A percentile compares a stretch with the other conserved stretches of the same genome.
Evolutionary conservation across 331 rosid species (phyloP).

Genomic region (Stylosanthes scabra): DNA sequence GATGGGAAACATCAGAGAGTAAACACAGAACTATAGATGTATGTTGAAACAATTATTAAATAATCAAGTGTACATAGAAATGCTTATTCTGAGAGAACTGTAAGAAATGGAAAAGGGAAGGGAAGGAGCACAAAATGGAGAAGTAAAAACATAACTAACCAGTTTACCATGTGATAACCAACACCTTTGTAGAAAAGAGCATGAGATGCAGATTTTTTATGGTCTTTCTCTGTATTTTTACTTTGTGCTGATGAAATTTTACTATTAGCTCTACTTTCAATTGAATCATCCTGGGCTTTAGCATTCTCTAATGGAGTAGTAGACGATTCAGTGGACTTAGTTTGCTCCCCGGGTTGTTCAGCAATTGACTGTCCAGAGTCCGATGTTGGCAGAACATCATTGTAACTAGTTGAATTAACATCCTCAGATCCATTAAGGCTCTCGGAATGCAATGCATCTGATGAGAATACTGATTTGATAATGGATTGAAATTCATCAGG

Average conservation of each 20-base stretch:
- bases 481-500: slow-evolving; percentile 98
- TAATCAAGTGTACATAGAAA: slow-evolving; percentile 5
- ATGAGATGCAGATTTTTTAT: slow-evolving; percentile 77
- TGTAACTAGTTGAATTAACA: slow-evolving; percentile 46
- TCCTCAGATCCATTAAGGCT: slow-evolving; percentile 57
- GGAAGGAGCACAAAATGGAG: slow-evolving; percentile 7
- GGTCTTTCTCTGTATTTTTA: slow-evolving; percentile 70
- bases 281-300: slow-evolving; percentile 32
- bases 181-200: slow-evolving; percentile 72
- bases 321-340: slow-evolving; percentile 56
- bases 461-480: slow-evolving; percentile 56
- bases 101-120: not conserved
- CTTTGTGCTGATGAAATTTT: slow-evolving; percentile 50
- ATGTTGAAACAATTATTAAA: slow-evolving; percentile 22
- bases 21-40: slow-evolving; percentile 16
- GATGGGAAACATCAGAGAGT: slow-evolving; percentile 27
- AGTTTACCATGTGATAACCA: slow-evolving; percentile 98
- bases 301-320: slow-evolving; percentile 38
- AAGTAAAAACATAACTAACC: slow-evolving; percentile 69
- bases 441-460: slow-evolving; percentile 58
- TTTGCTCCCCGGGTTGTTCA: slow-evolving; percentile 48
- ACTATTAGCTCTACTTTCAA: slow-evolving; percentile 52
- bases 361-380: slow-evolving; percentile 48
- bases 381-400: slow-evolving; percentile 41
- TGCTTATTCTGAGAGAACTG: slow-evolving; percentile 9